Base-by-base conservation (phyloP, 2,329 filamentous ascomycete species). In the Hypoxylon sp. region DNA sequence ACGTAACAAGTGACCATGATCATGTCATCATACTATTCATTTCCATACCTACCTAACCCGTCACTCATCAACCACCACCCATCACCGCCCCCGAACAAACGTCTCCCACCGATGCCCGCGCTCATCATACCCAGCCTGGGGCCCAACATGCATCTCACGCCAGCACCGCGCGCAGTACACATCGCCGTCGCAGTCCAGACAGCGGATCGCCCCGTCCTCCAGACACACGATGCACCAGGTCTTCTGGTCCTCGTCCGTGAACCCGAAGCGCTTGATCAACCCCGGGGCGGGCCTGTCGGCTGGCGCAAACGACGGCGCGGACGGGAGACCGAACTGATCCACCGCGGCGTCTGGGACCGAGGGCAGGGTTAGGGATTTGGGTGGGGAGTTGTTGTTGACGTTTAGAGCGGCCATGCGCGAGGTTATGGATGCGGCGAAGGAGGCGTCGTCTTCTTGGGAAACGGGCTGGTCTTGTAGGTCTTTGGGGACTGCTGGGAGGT, bases 181-280 rank as follows among this genome's bases (percentile, higher is more conserved):
- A 58, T 92, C 84, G 19, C 73, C 71, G 25, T 84, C 83, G 63
- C 91, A 96, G 2, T 87, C 89, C 0, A 85, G 66, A 66, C 91
- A 96, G 49, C 79, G 78, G 19, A 94, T 72, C 2, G 83, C 84
- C 0, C 87, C 90, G 64, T 94, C 88, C 51, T 91, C 89, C 35
- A 88, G 83, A 67, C 91, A 96, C 7, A 94, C 91, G 21, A 86
- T 81, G 68, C 91, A 95, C 89, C 90, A 95, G 1, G 79, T 83
- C 30, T 87, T 84, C 55, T 87, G 78, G 62, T 93, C 89, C 23
- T 87, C 86, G 61, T 92, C 87, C 0, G 85, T 83, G 65, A 79
- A 83, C 36, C 73, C 74, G 2, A 67, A 71, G 30, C 66, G 69
- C 42, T 69, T 71, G 11, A 66, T 66, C 4, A 78, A 66, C 3